Evolutionary conservation across 257 asterid genomes (phyloP).

Genomic region (Pogostemon cablin): DNA sequence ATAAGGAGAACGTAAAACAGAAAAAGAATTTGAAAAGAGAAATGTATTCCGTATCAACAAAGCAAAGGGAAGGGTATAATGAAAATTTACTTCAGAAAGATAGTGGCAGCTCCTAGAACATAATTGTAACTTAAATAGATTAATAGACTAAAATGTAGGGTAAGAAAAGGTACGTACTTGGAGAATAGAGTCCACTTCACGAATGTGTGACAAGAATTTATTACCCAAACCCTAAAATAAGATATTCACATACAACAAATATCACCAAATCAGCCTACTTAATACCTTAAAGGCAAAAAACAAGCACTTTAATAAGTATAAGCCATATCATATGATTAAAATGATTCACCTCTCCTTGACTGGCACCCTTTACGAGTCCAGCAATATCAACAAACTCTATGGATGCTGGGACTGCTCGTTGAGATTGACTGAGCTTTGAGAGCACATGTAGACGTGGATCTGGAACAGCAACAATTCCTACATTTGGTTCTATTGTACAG

Average conservation of each 20-base stretch:
- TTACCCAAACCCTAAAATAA: conserved; percentile 91
- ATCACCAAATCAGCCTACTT: conserved; percentile 30
- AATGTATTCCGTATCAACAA: not conserved
- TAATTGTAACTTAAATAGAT: conserved; percentile 6
- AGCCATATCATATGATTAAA: conserved; percentile 24
- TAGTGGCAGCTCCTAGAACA: conserved; percentile 4
- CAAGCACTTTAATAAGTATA: conserved; percentile 23
- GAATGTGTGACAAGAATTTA: conserved; percentile 93
- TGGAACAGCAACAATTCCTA: conserved; percentile 95
- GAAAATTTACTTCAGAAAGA: not conserved
- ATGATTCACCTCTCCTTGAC: conserved; percentile 91
- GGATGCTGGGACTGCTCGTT: conserved; percentile 81
- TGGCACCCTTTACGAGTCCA: conserved; percentile 98
- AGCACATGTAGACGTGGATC: conserved; percentile 87
- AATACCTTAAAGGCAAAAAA: conserved; percentile 9
- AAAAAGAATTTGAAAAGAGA: not conserved
- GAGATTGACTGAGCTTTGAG: conserved; percentile 86
- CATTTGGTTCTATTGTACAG: conserved; percentile 96
- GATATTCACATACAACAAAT: conserved; percentile 21
- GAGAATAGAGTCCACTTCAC: conserved; percentile 95
- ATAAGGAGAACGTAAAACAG: conserved; percentile 11
- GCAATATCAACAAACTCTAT: conserved; percentile 98
- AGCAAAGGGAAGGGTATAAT: conserved; percentile 5
- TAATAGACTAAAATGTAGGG: conserved; percentile 6
- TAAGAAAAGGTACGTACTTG: conserved; percentile 56